Evolutionary conservation across 2,329 filamentous ascomycete species (phyloP).

Genomic region (Colletotrichum euphorbiae): DNA sequence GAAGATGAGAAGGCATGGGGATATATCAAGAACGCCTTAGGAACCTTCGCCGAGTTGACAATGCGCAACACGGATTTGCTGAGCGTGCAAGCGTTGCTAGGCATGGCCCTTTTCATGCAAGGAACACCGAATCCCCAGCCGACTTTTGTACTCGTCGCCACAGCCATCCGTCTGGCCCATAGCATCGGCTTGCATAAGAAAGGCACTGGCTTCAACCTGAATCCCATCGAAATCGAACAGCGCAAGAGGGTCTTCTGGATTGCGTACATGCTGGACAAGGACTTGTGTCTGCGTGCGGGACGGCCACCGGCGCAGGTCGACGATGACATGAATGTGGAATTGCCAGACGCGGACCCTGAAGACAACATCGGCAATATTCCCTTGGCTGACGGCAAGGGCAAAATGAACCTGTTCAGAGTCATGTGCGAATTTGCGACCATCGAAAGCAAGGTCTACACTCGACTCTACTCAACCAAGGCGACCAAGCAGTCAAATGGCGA

Average conservation of each 20-base stretch:
- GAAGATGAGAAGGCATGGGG: constrained; percentile 96
- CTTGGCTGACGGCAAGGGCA: constrained; percentile 86
- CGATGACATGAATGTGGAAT: constrained; percentile 90
- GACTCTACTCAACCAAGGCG: constrained; percentile 91
- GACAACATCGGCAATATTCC: constrained; percentile 97
- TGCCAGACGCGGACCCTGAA: constrained; percentile 88
- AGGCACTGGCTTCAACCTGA: constrained; percentile 91
- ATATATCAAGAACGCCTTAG: constrained; percentile 96
- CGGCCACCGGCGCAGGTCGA: constrained; percentile 72
- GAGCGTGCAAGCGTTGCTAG: constrained; percentile 92
- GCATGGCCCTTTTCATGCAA: constrained; percentile 94
- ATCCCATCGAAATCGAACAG: constrained; percentile 94
- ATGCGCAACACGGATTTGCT: constrained; percentile 96
- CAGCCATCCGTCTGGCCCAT: constrained; percentile 90
- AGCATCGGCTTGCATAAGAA: constrained; percentile 96
- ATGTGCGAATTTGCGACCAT: constrained; percentile 94
- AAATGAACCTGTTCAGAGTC: constrained; percentile 93
- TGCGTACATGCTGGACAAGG: constrained; percentile 74
- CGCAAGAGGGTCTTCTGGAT: constrained; percentile 76
- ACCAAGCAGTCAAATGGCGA: constrained; percentile 93
- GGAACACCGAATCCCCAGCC: constrained; percentile 97
- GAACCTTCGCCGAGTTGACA: constrained; percentile 89
- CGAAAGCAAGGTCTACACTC: constrained; percentile 93
- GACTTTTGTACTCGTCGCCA: constrained; percentile 89
- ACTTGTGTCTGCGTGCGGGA: constrained; percentile 69